Percentiles rank a stretch among this genome's conserved stretches.
Evolutionary conservation across 129 eudicot genomes (phyloP).

Genomic region (Artemisia tridentata): DNA sequence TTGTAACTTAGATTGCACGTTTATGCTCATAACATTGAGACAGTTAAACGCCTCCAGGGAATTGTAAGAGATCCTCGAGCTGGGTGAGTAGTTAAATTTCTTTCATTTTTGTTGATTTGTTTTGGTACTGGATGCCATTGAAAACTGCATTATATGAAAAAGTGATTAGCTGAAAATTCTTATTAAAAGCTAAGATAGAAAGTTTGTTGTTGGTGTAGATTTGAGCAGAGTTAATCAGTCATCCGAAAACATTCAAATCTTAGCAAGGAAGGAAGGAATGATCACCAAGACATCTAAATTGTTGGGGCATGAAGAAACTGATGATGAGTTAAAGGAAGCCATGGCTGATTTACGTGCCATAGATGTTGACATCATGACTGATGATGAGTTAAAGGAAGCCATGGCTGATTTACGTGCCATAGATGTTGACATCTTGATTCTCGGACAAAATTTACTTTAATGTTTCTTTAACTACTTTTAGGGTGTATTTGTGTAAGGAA

Average conservation of each 20-base stretch:
- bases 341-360: no score
- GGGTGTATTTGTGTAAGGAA: not conserved
- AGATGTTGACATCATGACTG: no score
- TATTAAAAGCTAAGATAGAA: no score
- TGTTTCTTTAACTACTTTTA: not conserved
- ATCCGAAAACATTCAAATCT: slow-evolving; percentile 83
- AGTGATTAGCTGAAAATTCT: no score
- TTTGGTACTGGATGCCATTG: no score
- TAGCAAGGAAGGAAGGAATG: slow-evolving; percentile 64
- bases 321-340: slow-evolving; percentile 23
- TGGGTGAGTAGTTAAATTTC: slow-evolving; percentile 54
- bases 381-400: slow-evolving; percentile 72
- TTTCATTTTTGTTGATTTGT: not conserved
- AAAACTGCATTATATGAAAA: no score
- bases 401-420: slow-evolving; percentile 94
- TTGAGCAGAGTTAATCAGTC: slow-evolving; percentile 88
- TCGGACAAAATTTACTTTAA: slow-evolving; percentile 77
- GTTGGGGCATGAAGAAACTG: slow-evolving; percentile 96
- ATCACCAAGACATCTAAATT: slow-evolving; percentile 86
- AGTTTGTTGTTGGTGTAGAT: slow-evolving; percentile 42
- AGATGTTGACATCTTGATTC: slow-evolving; percentile 86
- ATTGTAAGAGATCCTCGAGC: slow-evolving; percentile 93
- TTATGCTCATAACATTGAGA: slow-evolving; percentile 90
- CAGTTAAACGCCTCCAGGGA: slow-evolving; percentile 82
- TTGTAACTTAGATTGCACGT: no score